Evolutionary conservation across 306 rosid species (phyloP).

Genomic region (Sechiopsis laciniata): DNA sequence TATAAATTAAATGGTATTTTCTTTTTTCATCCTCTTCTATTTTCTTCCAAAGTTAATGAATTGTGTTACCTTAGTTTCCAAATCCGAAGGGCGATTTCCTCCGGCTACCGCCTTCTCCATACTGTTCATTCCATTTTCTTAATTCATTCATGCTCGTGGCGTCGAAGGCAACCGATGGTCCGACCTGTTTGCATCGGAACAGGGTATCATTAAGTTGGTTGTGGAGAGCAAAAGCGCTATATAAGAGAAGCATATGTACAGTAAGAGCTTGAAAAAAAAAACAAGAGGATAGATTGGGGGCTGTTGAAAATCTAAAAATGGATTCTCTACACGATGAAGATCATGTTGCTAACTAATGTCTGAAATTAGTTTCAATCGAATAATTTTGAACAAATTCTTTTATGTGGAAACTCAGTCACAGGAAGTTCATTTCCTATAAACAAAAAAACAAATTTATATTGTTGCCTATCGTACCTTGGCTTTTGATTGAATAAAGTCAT

Average conservation of each 20-base stretch:
- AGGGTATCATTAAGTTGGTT: background rate
- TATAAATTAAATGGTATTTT: background rate
- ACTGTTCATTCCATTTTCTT: constrained; percentile 96
- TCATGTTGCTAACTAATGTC: background rate
- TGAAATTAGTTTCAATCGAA: background rate
- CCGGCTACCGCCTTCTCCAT: constrained; percentile 94
- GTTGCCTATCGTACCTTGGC: constrained; percentile 47
- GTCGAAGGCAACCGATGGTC: constrained; percentile 88
- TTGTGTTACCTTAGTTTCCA: constrained; percentile 31
- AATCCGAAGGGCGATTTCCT: constrained; percentile 87
- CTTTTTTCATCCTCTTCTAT: background rate
- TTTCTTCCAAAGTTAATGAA: background rate
- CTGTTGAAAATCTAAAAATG: background rate
- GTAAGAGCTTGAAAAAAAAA: background rate
- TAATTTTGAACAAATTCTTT: constrained; percentile 7
- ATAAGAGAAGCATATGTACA: background rate
- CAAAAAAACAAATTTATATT: background rate
- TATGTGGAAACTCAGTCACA: no score
- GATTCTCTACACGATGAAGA: background rate
- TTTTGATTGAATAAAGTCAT: constrained; percentile 78
- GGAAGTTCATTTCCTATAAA: no score
- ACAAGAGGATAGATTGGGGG: background rate
- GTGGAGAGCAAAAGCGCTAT: background rate
- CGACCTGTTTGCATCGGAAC: constrained; percentile 46
- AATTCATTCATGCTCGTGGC: constrained; percentile 90